Base-by-base conservation (phyloP, 352 stramenopile genomes). In the Peronosclerospora sorghi region DNA sequence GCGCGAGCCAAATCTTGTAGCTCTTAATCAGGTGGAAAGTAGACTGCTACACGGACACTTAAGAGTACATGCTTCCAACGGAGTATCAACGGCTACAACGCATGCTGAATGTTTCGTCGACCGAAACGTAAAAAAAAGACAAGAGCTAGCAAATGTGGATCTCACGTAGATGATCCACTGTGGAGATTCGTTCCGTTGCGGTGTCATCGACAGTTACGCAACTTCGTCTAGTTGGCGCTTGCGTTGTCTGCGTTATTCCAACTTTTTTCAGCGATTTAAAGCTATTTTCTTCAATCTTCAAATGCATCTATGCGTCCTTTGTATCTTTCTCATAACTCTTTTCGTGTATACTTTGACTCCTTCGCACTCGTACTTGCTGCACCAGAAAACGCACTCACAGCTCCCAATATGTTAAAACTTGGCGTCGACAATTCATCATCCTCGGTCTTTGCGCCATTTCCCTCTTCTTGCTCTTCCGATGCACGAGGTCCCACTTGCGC, bases 261-360 rank as follows among this genome's bases (percentile, higher is more conserved):
- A 46, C 32, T 83, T 76, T n/a, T 18, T 71, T 59, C 5, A 86
- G 41, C 8, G 76, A 72, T 17, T 72, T 71, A 8, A 71, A 45
- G 6, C 74, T 61, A 35, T 90, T 86, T 24, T 59, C 59, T 65
- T 87, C 74, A 18, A 86, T 78, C n/a, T 73, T 77, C 30, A 67
- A 60, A 6, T 54, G 62, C 2, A 76, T 24, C 29, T 56, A 47
- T 26, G 35, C 35, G 13, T 44, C 34, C 19, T n/a, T 24, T 17
- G 17, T n/a, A 34, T 45, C 32, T 21, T 51, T 13, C 29, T 28
- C 4, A 10, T 21, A 4, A 12, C 17, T 35, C 8, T 17, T 18
- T 35, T 38, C 9, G 21, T 2, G 9, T 8, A 14, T 9, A 19
- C 29, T 19, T 55, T 41, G 40, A 17, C 1, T 37, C 17, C 21